These are phyloP conservation scores for Circinella umbellata DNA, from an alignment of 371 early-diverging fungal species.

Conservation along the genomic window DNA sequence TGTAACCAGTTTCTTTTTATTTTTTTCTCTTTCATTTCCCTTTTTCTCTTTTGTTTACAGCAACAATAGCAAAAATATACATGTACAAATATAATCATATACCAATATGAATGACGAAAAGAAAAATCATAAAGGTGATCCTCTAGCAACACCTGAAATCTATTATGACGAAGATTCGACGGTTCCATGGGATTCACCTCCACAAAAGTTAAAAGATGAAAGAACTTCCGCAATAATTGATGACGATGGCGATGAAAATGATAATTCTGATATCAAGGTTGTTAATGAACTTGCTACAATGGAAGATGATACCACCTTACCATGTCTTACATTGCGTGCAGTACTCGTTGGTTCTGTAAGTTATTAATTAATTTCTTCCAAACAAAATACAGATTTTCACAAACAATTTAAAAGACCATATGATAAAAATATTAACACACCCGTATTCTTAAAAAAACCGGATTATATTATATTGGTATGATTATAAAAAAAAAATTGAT, in stretches of 20 bases:
- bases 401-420: not conserved
- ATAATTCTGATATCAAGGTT: constrained; percentile 18
- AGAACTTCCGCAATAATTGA: not conserved
- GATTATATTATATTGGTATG: not conserved
- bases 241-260: constrained; percentile 11
- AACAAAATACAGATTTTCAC: no score
- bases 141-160: constrained; percentile 10
- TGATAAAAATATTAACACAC: not conserved
- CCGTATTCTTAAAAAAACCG: not conserved
- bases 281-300: constrained; percentile 42
- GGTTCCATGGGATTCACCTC: not conserved
- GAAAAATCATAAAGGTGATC: not conserved
- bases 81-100: no score
- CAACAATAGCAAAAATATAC: not conserved
- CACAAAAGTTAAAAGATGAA: constrained; percentile 1
- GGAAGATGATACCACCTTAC: constrained; percentile 39
- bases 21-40: no score
- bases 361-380: not conserved
- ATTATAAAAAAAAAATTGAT: no score
- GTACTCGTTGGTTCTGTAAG: constrained; percentile 39
- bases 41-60: not conserved
- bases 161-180: constrained; percentile 5
- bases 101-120: constrained; percentile 5
- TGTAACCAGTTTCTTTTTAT: no score
- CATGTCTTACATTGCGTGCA: constrained; percentile 35